Evolutionary conservation across 257 asterid species (phyloP).

Genomic region (Hygrophila difformis): DNA sequence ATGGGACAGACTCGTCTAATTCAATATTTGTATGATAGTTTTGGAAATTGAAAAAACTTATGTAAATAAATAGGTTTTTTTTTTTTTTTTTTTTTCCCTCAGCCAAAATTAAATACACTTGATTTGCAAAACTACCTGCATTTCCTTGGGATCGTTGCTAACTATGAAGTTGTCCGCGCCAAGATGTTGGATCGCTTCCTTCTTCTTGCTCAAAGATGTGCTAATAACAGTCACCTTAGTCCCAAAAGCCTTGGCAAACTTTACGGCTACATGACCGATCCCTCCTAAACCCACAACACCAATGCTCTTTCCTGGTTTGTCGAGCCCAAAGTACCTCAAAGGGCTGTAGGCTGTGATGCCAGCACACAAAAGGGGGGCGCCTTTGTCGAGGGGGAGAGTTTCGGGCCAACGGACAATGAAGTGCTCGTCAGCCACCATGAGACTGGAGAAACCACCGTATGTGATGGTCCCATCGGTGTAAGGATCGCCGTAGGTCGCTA

Average conservation of each 20-base stretch:
- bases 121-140: constrained; percentile 19
- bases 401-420: constrained; percentile 42
- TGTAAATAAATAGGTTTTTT: no score
- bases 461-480: constrained; percentile 23
- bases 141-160: constrained; percentile 30
- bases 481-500: constrained; percentile 3
- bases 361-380: constrained; percentile 48
- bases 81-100: no score
- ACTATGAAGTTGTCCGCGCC: constrained; percentile 39
- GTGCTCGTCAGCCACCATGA: constrained; percentile 39
- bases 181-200: constrained; percentile 30
- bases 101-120: neutral
- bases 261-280: constrained; percentile 41
- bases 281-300: constrained; percentile 58
- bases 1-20: no score
- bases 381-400: constrained; percentile 29
- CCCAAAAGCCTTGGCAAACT: constrained; percentile 42
- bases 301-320: constrained; percentile 34
- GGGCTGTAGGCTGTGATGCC: constrained; percentile 45
- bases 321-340: constrained; percentile 29
- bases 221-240: constrained; percentile 40
- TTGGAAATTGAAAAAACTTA: no score
- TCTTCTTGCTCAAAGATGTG: constrained; percentile 26
- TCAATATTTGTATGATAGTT: no score
- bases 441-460: constrained; percentile 37